Base-by-base conservation (phyloP, 495 filamentous ascomycete species). In the Penicillium manginii region DNA sequence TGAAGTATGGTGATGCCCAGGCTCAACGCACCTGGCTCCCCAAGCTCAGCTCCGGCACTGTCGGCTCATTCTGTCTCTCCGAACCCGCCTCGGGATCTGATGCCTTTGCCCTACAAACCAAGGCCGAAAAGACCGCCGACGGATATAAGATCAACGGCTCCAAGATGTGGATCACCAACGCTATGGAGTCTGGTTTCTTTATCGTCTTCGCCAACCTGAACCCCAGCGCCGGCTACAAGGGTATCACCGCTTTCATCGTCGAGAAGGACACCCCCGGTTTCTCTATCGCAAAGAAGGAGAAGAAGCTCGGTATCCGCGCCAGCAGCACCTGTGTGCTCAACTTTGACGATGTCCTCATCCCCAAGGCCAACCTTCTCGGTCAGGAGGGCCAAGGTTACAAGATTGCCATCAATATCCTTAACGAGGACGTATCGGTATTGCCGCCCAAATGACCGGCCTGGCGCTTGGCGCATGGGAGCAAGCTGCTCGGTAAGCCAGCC, bases 131-230 rank as follows among this genome's bases (percentile, higher is more conserved):
- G 73, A 89, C 86, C 23, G 82, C 88, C 35, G 84, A 87, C 60
- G 91, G 92, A 17, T 98, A 91, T 76, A 88, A 83, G 73, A 88
- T 99, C 70, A 90, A 85, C 53, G 94, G 94, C 50, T 86, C 83
- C 69, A 99, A 99, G 83, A 98, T 97, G 93, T 99, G 94, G 94
- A 99, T 99, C 74, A 97, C 94, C 58, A 99, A 98, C 78, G 85
- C 88, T 51, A 87, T 92, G 78, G 96, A 99, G 78, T 87, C 93
- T 3, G 89, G 86, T 43, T 88, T 98, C 76, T 99, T 96, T 80
- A 93, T 99, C 68, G 94, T 98, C 29, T 99, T 99, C 66, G 94
- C 94, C 70, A 98, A 97, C 76, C 76, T 98, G 4, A 86, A 96
- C 69, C 91, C 88, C 3, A 86, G 83, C 73, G 88, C 91, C 71